These are phyloP conservation scores for Grammothele lineata DNA, from an alignment of 768 basidiomycete genomes.

Conservation along the genomic window DNA sequence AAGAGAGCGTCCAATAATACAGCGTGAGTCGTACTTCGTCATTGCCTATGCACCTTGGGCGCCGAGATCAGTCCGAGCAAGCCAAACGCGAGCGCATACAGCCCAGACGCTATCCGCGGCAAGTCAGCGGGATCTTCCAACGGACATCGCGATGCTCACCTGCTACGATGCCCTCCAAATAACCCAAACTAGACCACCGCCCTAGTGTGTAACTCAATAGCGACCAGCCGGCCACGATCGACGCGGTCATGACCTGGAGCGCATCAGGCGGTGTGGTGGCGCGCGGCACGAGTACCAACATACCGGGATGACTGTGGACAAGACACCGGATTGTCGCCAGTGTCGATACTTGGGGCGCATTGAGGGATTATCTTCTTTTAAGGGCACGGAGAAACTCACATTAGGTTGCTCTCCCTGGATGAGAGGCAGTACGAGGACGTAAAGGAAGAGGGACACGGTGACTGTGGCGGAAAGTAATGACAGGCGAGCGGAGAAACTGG, in stretches of 20 bases:
- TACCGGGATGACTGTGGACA: slow-evolving; percentile 66
- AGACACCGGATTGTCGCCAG: slow-evolving; percentile 67
- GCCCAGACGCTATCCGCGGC: slow-evolving; percentile 47
- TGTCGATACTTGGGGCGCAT: slow-evolving; percentile 50
- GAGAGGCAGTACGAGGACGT: slow-evolving; percentile 65
- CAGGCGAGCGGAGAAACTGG: slow-evolving; percentile 40
- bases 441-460: slow-evolving; percentile 70
- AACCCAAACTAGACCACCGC: slow-evolving; percentile 65
- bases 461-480: slow-evolving; percentile 52
- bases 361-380: too few relatives aligned
- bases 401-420: slow-evolving; percentile 64
- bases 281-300: slow-evolving; percentile 5
- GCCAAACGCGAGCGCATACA: slow-evolving; percentile 72
- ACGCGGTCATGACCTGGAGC: slow-evolving; percentile 49
- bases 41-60: slow-evolving; percentile 47
- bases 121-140: neutral
- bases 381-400: slow-evolving; percentile 38
- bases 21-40: neutral
- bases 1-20: neutral
- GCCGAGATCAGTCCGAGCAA: slow-evolving; percentile 68
- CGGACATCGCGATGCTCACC: slow-evolving; percentile 35
- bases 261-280: neutral
- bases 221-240: slow-evolving; percentile 69
- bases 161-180: slow-evolving; percentile 56
- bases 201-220: slow-evolving; percentile 57